Evolutionary conservation across 441 rosid species (phyloP), one percentile per base, ranked within the genome.

Genomic region (Populus hybrid): DNA sequence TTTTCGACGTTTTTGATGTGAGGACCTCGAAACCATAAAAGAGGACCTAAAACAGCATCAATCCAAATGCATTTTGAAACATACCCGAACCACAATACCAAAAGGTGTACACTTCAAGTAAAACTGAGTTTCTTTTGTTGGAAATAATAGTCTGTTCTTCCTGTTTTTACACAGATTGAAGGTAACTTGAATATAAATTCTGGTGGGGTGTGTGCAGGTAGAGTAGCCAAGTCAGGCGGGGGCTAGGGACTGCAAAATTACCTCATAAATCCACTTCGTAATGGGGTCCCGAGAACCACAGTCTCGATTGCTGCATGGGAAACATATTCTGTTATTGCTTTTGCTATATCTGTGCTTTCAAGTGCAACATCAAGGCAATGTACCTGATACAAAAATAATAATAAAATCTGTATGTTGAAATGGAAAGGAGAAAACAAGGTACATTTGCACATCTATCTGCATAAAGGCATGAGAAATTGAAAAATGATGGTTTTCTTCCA

Each of bases 231-330:
- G 38, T 35, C 38, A 35, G 38, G 38, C 4, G 38, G 4, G 38
- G 38, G 38, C 38, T 35, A 7, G 38, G 38, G 38, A 12, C 11
- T 14, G 20, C 18, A 21, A 5, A 21, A 73, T 21, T 76, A 91
- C 99, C 93, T 89, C 74, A 94, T 85, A 82, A 96, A 89, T 76
- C 95, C 92, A 78, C 87, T 89, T 23, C 90, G 87, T 0, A 94
- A 79, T 1, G 98, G 87, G 28, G 97, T 86, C 69, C 98, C 98
- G 24, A 96, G 85, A 74, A 94, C 97, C 88, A 94, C 80, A 83
- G 79, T 89, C 84, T 92, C 97, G 59, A 93, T 89, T 16, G 94
- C 93, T 26, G 92, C 84, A 68, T 83, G 80, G 59, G 96, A 84
- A 82, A 88, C 87, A 68, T 92, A 94, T 77, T 94, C 97, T 8